phyloP scores from a whole-genome alignment of 129 eudicot genomes.

The Lactuca sativa region DNA sequence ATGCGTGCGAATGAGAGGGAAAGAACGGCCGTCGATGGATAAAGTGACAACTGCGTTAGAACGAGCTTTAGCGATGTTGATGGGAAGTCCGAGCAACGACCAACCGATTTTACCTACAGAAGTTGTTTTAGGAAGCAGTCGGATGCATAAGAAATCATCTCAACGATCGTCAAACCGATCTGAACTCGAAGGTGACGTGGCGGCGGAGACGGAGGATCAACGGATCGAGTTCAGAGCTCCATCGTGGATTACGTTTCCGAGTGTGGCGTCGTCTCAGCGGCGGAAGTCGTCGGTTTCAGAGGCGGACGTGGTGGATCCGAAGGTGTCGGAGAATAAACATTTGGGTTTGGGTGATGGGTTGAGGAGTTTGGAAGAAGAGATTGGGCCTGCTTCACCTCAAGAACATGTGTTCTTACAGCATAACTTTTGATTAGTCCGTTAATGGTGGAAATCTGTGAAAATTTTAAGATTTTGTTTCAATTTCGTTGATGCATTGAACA shows the following conservation, averaged over 20 bases:
- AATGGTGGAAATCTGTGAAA: slow-evolving; percentile 15
- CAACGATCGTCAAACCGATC: slow-evolving; percentile 76
- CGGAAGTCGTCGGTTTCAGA: slow-evolving; percentile 84
- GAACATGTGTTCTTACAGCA: slow-evolving; percentile 83
- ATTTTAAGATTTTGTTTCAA: slow-evolving; percentile 29
- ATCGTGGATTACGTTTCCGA: slow-evolving; percentile 93
- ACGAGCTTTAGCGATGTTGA: slow-evolving; percentile 70
- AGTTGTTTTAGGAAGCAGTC: slow-evolving; percentile 87
- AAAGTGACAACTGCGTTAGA: slow-evolving; percentile 88
- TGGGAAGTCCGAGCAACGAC: slow-evolving; percentile 90
- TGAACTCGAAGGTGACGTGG: slow-evolving; percentile 60
- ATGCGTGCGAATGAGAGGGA: slow-evolving; percentile 93
- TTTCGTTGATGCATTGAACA: slow-evolving; percentile 25
- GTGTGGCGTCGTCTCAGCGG: slow-evolving; percentile 91
- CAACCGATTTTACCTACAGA: slow-evolving; percentile 92
- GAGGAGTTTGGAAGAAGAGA: slow-evolving; percentile 84
- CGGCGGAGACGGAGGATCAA: slow-evolving; percentile 58
- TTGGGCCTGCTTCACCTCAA: slow-evolving; percentile 92
- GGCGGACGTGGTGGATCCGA: slow-evolving; percentile 60
- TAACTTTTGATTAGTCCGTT: slow-evolving; percentile 50
- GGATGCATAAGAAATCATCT: slow-evolving; percentile 85
- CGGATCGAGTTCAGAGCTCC: slow-evolving; percentile 84
- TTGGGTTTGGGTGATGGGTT: slow-evolving; percentile 57
- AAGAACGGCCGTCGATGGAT: slow-evolving; percentile 96
- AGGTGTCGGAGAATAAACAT: slow-evolving; percentile 41